Evolutionary conservation across 2,329 filamentous ascomycete species (phyloP).

Genomic region (Aspergillus novofumigatus): DNA sequence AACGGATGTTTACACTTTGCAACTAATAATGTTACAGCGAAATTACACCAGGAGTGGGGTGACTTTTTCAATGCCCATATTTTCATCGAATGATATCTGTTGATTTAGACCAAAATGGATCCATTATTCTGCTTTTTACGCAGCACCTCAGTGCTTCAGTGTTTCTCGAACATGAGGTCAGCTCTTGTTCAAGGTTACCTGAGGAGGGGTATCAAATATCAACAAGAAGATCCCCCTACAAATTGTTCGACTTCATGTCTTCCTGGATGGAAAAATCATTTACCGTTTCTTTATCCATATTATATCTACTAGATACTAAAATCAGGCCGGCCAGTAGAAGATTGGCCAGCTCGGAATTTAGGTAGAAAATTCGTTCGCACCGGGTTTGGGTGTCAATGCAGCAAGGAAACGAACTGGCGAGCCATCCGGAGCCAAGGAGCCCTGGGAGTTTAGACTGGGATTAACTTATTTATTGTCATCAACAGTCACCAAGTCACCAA

Average conservation of each 20-base stretch:
- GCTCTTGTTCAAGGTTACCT: background rate
- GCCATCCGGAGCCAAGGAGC: background rate
- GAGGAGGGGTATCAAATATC: background rate
- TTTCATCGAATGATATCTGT: background rate
- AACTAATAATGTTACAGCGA: background rate
- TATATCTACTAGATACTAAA: too few species aligned
- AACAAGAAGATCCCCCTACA: background rate
- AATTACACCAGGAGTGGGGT: background rate
- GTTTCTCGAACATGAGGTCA: background rate
- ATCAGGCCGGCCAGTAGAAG: background rate
- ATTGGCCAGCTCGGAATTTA: background rate
- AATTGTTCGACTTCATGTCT: background rate
- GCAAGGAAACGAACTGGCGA: background rate
- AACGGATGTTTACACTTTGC: background rate
- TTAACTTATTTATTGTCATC: background rate
- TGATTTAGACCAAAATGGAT: background rate
- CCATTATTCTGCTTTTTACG: background rate
- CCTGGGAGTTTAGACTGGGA: background rate
- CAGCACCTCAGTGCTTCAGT: background rate
- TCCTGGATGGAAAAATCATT: background rate
- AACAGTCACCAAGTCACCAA: slow-evolving; percentile 4
- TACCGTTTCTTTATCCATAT: too few species aligned
- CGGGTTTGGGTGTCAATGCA: slow-evolving; percentile 2
- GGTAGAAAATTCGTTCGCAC: background rate
- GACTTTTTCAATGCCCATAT: background rate